Evolutionary conservation across 257 asterid species (phyloP), one percentile per base, ranked within the genome.

Genomic region (Solanum lignicaule): DNA sequence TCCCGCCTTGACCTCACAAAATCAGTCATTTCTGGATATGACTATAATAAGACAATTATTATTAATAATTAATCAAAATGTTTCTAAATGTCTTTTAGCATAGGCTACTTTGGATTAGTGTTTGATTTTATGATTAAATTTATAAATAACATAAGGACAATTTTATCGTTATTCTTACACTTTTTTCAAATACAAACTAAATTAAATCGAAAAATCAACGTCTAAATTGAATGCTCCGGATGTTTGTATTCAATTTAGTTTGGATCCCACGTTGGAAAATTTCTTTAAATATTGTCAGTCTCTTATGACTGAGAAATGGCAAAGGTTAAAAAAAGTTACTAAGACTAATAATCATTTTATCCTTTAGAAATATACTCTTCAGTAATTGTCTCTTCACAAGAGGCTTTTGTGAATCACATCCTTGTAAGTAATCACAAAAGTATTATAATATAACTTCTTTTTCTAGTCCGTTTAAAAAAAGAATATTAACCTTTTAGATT

Each of bases 1-100:
- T 32, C 35, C 35, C 38, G 93, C 39, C 93, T 86, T 9, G 98
- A 94, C 4, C 90, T 87, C 85, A 94, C 33, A 81, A 93, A 89
- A 84, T 94, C 90, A 0, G 90, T 83, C 88, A 93, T 89, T 88
- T 94, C 97, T 2, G 94, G 93, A 88, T 96, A 95, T 4, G 92
- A 88, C 98, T 96, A 91, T 41, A 38, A 52, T 72, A 82, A 62
- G 3, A 35, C 3, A 7, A 58, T 87, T 29, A 62, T 3, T 21
- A 12, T 13, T 27, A 68, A 18, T 29, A 27, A 29, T 33, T 73
- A 20, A 32, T 48, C 33, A 78, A 76, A 21, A 39, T 38, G 36
- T 11, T 41, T 41, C 15, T 11, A 41, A 11, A 15, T 41, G 15
- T 41, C 48, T 41, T 41, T 41, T 11, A 41, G 15, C 48, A 41